These are phyloP conservation scores for Allium fistulosum DNA, from an alignment of 106 monocot genomes.

Conservation along the genomic window DNA sequence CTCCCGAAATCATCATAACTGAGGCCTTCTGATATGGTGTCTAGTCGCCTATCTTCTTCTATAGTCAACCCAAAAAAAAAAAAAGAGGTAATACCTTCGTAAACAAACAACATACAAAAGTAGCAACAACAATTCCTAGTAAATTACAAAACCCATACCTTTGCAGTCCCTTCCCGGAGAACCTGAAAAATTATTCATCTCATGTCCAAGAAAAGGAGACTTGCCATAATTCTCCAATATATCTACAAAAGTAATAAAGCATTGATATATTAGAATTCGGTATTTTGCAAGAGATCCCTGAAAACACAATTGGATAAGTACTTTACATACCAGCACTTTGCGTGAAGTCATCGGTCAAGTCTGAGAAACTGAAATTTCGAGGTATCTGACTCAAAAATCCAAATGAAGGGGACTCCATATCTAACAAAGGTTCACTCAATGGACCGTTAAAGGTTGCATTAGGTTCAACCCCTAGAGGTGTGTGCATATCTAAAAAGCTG, in stretches of 20 bases:
- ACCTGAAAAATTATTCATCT: conserved; percentile 53
- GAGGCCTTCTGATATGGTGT: conserved; percentile 72
- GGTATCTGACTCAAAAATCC: conserved; percentile 86
- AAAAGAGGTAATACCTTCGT: neutral
- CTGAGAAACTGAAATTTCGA: conserved; percentile 85
- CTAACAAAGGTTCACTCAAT: conserved; percentile 48
- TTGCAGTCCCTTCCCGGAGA: conserved; percentile 43
- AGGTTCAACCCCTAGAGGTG: conserved; percentile 51
- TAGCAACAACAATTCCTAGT: no score
- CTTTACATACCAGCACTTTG: conserved; percentile 53
- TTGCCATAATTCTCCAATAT: conserved; percentile 78
- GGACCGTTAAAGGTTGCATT: conserved; percentile 58
- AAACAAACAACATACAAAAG: neutral
- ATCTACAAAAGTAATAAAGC: conserved; percentile 26
- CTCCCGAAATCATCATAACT: conserved; percentile 80
- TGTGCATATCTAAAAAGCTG: conserved; percentile 46
- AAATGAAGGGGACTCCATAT: conserved; percentile 59
- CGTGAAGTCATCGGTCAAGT: conserved; percentile 79
- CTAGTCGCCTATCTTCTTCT: conserved; percentile 66
- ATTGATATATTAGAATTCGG: neutral
- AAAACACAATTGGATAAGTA: neutral
- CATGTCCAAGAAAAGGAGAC: conserved; percentile 75
- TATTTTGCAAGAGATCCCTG: neutral
- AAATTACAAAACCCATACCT: conserved; percentile 14
- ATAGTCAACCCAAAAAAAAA: neutral